Conservation (phyloP, 2,329 filamentous ascomycete species). For the Pseudopithomyces maydicus region DNA sequence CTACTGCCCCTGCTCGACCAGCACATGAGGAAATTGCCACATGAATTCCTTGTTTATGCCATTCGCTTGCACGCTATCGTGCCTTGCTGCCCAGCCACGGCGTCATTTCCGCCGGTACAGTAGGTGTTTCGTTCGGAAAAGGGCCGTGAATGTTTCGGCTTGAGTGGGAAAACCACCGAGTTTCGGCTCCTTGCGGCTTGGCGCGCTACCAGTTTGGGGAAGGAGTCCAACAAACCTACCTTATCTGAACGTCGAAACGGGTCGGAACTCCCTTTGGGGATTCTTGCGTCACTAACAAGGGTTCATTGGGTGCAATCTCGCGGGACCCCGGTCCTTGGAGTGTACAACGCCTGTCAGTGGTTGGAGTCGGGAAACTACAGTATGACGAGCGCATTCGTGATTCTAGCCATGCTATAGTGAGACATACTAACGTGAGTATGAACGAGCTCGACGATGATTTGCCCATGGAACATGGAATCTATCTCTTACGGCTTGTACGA, state of each 20-base stretch:
- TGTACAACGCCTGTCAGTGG: neutral
- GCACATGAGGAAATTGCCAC: neutral
- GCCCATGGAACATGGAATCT: too few species aligned
- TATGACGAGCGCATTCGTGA: too few species aligned
- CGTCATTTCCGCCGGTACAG: neutral
- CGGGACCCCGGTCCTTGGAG: neutral
- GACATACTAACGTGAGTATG: too few species aligned
- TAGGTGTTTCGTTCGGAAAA: neutral
- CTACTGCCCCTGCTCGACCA: neutral
- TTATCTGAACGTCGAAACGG: neutral
- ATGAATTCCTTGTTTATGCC: neutral
- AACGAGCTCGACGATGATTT: too few species aligned
- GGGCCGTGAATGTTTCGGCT: neutral
- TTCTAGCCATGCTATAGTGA: too few species aligned
- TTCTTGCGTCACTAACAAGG: neutral
- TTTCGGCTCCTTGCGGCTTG: neutral
- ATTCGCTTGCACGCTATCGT: neutral
- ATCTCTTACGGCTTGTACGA: too few species aligned
- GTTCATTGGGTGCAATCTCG: neutral
- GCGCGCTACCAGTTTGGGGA: neutral
- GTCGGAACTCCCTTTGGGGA: neutral
- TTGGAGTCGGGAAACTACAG: too few species aligned
- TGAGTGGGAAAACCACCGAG: neutral
- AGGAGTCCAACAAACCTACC: neutral
- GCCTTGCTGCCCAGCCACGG: neutral